phyloP scores from a whole-genome alignment of 768 basidiomycete species.

The Tricholoma sp. region DNA sequence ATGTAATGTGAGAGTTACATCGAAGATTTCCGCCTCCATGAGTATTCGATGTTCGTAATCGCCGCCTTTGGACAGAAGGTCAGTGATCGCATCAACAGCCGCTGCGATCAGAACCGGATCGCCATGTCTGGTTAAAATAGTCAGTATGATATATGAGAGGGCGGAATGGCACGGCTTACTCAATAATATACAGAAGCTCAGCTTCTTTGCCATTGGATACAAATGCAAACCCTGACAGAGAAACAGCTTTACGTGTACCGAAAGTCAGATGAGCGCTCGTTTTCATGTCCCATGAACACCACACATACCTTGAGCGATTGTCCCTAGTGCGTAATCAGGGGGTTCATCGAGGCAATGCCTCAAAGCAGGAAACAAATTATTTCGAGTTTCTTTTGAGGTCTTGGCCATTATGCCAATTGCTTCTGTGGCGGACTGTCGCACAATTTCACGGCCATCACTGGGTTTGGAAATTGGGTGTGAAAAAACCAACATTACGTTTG shows the following conservation, averaged over 20 bases:
- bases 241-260: conserved; percentile 8
- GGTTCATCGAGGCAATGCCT: conserved; percentile 11
- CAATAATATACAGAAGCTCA: conserved; percentile 10
- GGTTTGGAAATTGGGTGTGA: not conserved
- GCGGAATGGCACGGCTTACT: conserved; percentile 3
- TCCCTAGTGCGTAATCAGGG: conserved; percentile 2
- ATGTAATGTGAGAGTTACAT: conserved; percentile 8
- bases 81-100: conserved; percentile 10
- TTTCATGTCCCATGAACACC: not conserved
- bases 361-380: conserved; percentile 12
- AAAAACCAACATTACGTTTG: not conserved
- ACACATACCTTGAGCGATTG: conserved; percentile 12
- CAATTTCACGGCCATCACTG: conserved; percentile 5
- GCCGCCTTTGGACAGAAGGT: conserved; percentile 12
- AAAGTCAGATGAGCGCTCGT: not conserved
- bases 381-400: conserved; percentile 13
- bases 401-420: conserved; percentile 14
- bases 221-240: conserved; percentile 14
- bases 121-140: conserved; percentile 5
- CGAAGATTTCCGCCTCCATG: conserved; percentile 11
- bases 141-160: not conserved
- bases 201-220: conserved; percentile 11
- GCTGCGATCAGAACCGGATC: conserved; percentile 7
- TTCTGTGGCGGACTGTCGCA: conserved; percentile 12
- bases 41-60: conserved; percentile 11